Conservation (phyloP, 164 flowering plant species). For the Sedum album region DNA sequence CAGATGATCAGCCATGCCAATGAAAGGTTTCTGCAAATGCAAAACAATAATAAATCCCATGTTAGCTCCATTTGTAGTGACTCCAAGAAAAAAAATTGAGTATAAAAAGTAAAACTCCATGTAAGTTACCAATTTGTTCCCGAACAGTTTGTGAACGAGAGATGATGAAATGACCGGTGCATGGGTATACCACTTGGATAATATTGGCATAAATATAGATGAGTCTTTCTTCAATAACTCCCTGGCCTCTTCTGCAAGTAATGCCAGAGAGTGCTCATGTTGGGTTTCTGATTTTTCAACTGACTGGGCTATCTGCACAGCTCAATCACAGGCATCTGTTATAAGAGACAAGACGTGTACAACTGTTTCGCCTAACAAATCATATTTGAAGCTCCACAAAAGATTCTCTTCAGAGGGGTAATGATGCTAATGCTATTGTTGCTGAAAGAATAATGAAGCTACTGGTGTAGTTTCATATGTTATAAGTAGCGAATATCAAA, state of each 20-base stretch:
- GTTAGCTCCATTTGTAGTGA: neutral
- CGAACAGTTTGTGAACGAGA: slow-evolving; percentile 84
- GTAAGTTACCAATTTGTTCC: slow-evolving; percentile 70
- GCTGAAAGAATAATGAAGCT: neutral
- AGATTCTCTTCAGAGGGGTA: neutral
- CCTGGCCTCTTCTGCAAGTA: slow-evolving; percentile 76
- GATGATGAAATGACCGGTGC: slow-evolving; percentile 70
- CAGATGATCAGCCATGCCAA: slow-evolving; percentile 76
- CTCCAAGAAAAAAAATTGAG: neutral
- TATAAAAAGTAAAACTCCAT: neutral
- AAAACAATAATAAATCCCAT: neutral
- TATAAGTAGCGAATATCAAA: too few species aligned
- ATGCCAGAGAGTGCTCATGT: slow-evolving; percentile 66
- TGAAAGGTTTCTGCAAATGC: slow-evolving; percentile 74
- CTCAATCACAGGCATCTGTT: slow-evolving; percentile 8
- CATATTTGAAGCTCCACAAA: neutral
- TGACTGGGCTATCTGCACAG: slow-evolving; percentile 42
- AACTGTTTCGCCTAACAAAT: neutral
- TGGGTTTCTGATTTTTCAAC: slow-evolving; percentile 51
- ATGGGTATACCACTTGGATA: slow-evolving; percentile 63
- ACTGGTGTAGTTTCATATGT: neutral
- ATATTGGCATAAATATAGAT: slow-evolving; percentile 54
- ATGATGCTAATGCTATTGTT: neutral
- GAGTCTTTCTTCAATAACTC: slow-evolving; percentile 65
- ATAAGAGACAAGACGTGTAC: neutral